Conservation (phyloP, 371 early-diverging fungal genomes). For the Mucor ambiguus region DNA sequence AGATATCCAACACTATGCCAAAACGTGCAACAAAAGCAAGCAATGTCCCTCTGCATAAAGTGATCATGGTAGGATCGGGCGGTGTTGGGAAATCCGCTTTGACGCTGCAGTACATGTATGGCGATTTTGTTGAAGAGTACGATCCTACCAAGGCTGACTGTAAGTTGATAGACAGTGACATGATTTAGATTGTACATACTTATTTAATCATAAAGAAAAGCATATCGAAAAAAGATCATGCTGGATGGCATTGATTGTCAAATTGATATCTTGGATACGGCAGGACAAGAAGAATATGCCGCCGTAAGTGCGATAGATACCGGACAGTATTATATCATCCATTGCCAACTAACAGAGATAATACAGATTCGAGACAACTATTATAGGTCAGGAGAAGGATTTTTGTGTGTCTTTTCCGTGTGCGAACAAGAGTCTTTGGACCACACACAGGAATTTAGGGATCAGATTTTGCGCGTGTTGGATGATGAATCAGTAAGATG, state of each 20-base stretch:
- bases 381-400: conserved; percentile 91
- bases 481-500: conserved; percentile 63
- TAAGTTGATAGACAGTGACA: conserved; percentile 22
- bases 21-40: not conserved
- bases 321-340: not conserved
- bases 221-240: conserved; percentile 72
- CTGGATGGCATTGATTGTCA: conserved; percentile 77
- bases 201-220: conserved; percentile 18
- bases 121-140: conserved; percentile 94
- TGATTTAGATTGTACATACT: not conserved
- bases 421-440: conserved; percentile 82
- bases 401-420: conserved; percentile 86
- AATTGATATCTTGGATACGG: conserved; percentile 93
- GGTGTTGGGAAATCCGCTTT: conserved; percentile 95
- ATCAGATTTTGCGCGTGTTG: conserved; percentile 86
- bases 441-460: conserved; percentile 85
- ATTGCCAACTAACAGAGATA: not conserved
- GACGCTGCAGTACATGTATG: conserved; percentile 91
- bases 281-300: conserved; percentile 91
- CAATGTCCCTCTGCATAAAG: conserved; percentile 73
- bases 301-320: conserved; percentile 48
- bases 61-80: conserved; percentile 93
- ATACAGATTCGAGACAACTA: conserved; percentile 88
- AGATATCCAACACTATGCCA: not conserved
- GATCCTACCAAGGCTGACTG: conserved; percentile 96